phyloP scores from a whole-genome alignment of 352 stramenopile species.

The Phytopythium delawarense region DNA sequence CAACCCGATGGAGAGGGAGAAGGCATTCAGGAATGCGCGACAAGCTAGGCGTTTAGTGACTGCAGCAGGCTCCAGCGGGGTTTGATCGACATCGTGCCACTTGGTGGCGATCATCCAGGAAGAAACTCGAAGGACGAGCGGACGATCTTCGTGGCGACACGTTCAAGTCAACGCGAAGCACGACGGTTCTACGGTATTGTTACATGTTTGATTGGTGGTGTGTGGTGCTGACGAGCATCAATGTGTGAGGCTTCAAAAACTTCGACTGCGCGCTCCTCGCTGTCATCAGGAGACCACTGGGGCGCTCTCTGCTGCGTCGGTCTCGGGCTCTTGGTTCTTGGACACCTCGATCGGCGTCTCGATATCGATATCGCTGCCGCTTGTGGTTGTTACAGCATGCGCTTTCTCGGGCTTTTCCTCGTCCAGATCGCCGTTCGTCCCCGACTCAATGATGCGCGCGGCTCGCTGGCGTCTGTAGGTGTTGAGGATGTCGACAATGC shows the following conservation, averaged over 20 bases:
- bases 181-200: background rate
- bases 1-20: constrained; percentile 47
- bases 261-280: background rate
- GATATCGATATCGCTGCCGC: background rate
- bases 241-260: background rate
- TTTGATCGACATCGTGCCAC: background rate
- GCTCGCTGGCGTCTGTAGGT: background rate
- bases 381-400: background rate
- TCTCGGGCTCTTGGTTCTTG: constrained; percentile 2
- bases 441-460: background rate
- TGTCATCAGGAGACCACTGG: background rate
- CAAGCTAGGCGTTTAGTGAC: constrained; percentile 21
- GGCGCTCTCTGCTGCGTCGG: background rate
- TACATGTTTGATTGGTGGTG: background rate
- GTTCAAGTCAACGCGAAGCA: background rate
- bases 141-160: background rate
- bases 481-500: background rate
- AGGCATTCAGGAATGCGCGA: constrained; percentile 65
- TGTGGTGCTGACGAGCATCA: background rate
- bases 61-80: background rate
- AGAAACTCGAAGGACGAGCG: background rate
- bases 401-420: background rate
- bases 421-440: background rate
- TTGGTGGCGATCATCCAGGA: background rate
- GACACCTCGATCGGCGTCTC: background rate